Conservation (phyloP, 1,139 yeast genomes). For the Eremothecium coryli region DNA sequence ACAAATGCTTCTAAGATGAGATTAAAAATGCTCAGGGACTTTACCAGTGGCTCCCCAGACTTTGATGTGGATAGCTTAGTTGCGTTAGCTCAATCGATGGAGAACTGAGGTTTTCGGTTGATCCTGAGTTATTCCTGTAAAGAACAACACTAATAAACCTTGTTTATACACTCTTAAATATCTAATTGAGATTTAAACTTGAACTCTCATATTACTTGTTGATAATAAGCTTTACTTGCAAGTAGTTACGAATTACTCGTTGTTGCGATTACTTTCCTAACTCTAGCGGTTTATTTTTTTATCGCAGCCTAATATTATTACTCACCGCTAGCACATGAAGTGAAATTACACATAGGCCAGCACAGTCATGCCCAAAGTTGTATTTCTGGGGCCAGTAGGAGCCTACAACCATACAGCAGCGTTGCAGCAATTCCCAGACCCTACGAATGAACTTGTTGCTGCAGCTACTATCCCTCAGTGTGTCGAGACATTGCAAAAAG, state of each 20-base stretch:
- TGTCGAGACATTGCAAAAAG: slow-evolving; percentile 42
- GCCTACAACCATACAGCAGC: slow-evolving; percentile 93
- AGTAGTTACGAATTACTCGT: no score
- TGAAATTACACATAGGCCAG: no score
- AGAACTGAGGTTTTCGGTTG: slow-evolving; percentile 31
- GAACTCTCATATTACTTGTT: no score
- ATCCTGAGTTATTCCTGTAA: no score
- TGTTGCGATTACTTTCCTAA: no score
- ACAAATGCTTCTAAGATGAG: slow-evolving; percentile 40
- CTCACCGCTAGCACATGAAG: no score
- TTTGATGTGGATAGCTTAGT: slow-evolving; percentile 63
- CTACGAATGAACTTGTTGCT: slow-evolving; percentile 25
- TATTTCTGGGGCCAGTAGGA: slow-evolving; percentile 81
- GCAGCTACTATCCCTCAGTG: slow-evolving; percentile 53
- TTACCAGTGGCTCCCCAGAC: slow-evolving; percentile 56
- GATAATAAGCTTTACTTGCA: no score
- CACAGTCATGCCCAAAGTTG: slow-evolving; percentile 36
- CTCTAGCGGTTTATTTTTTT: no score
- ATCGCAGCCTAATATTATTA: no score
- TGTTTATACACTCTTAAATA: no score
- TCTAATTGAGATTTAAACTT: no score
- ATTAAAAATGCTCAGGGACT: slow-evolving; percentile 49
- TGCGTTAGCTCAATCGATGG: slow-evolving; percentile 64
- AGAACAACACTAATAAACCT: no score
- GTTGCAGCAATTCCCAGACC: slow-evolving; percentile 55